Conservation (phyloP, 495 filamentous ascomycete genomes). For the Penicillium waksmanii region DNA sequence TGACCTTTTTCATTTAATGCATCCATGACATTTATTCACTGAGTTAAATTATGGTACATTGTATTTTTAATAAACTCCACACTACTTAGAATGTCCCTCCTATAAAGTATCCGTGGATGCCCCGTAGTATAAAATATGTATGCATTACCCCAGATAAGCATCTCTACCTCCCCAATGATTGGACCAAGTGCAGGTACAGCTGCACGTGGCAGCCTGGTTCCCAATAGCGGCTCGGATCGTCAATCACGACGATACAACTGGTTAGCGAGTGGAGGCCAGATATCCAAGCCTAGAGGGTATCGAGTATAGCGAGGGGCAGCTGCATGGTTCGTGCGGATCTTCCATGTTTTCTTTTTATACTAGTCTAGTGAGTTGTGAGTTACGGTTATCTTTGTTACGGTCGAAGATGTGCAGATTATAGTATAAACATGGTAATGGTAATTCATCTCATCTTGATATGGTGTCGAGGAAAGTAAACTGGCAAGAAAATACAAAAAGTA, state of each 20-base stretch:
- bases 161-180: neutral
- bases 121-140: no score
- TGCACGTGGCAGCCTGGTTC: neutral
- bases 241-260: conserved; percentile 1
- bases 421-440: neutral
- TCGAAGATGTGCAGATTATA: neutral
- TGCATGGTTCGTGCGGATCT: neutral
- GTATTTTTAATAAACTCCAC: no score
- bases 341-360: no score
- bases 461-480: neutral
- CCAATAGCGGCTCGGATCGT: conserved; percentile 1
- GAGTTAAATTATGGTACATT: no score
- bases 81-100: no score
- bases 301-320: conserved; percentile 4
- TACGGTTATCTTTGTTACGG: neutral
- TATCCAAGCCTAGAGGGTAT: neutral
- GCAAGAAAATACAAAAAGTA: neutral
- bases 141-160: neutral
- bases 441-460: conserved; percentile 11
- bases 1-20: no score
- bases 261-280: conserved; percentile 1
- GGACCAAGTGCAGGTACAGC: neutral
- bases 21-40: no score
- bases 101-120: no score
- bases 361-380: neutral